Base-by-base conservation (phyloP, 495 filamentous ascomycete species). In the Annulohypoxylon nitens region DNA sequence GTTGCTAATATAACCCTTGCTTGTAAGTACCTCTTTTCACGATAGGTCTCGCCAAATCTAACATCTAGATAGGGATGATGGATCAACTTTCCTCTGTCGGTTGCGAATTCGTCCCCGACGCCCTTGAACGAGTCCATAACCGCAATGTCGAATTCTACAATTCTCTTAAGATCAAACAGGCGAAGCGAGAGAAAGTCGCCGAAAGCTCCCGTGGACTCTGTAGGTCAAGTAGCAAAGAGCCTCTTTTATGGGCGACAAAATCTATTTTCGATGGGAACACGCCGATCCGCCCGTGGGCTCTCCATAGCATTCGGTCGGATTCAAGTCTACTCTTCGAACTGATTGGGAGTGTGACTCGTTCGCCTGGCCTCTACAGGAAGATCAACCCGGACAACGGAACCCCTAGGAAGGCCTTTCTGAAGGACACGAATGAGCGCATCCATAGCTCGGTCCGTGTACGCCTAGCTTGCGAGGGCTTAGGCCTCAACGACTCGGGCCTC, bases 1-100 rank as follows among this genome's bases (percentile, higher is more conserved):
- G 83, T 92, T 14, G 87, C 91, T 51, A 89, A 93, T 70, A 85
- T 92, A 57, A 83, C 86, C 3, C 81, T 93, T 45, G 90, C 89
- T 20, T 93, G 91, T 91, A 23, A 76, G 80, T 80, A 43, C 63
- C 33, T 12, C 25, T 37, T 4, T 62, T 18, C 48, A 66, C 12
- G 9, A 30, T 33, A 14, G 3, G 14, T 51, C 30, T 51, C 26
- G 47, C 62, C 37, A 71, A 53, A 57, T 12, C 23, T 63, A 45
- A 67, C 39, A 51, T n/a, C n/a, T 51, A 4, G 16, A 47, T 61
- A 81, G 80, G 83, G 83, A 92, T 92, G 90, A 89, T 92, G 84
- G 85, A 88, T 63, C 89, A 92, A 69, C 82, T 91, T 6, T 82
- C 85, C 11, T 88, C 86, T 5, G 87, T 91, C 14, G 86, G 90